Evolutionary conservation across 2,329 filamentous ascomycete species (phyloP), one percentile per base, ranked within the genome.

Genomic region (Talaromyces sp.): DNA sequence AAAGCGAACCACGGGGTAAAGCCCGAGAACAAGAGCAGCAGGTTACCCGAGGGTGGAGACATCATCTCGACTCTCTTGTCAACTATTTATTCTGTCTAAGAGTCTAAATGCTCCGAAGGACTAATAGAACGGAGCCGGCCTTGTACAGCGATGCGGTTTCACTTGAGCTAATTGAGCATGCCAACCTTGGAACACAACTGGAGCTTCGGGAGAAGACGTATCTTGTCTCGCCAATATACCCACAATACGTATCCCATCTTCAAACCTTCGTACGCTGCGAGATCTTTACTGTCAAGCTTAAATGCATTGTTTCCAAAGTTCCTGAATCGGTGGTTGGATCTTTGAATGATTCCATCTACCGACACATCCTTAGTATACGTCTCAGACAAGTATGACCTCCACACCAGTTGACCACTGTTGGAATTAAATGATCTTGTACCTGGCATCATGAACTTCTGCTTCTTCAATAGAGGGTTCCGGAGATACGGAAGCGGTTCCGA

Each of bases 41-140:
- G 47, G 60, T 62, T 62, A 74, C 79, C 93, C 60, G 60, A 1
- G 93, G 92, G 77, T 92, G 90, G 90, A 89, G 54, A 56, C 17
- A 27, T 53, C 25, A 31, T 53, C 10, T 51, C 29, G 13, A 51
- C 2, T 29, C 15, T n/a, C 25, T 17, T 15, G 45, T 47, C 1
- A 17, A 47, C 19, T 47, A 7, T 25, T 47, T 19, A n/a, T n/a
- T n/a, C n/a, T n/a, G n/a, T n/a, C n/a, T 13, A 13, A 10, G 8
- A 1, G 10, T 49, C 15, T 19, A 2, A 5, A 49, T 2, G 17
- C 6, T 19, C 19, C 5, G 40, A 19, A 5, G 40, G 40, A 10
- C n/a, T 45, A 8, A 8, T 25, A 47, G 19, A 3, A 22, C 11
- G 19, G 19, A 25, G 22, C 19, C 7, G 45, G n/a, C 7, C 10